Evolutionary conservation across 768 basidiomycete genomes (phyloP).

Genomic region (Serpula lacrymans): DNA sequence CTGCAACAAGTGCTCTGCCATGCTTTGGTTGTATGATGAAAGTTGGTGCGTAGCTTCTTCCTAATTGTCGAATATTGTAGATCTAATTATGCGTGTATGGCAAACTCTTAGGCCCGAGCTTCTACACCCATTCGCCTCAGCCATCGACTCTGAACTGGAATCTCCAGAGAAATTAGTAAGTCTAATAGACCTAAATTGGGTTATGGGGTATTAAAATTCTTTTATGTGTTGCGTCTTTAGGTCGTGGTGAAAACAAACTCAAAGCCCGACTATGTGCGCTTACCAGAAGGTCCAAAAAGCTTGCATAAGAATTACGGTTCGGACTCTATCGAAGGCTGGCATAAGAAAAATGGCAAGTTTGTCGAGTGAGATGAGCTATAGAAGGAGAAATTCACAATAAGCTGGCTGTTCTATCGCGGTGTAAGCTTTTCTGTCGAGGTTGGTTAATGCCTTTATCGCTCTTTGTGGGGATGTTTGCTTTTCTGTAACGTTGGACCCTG

Average conservation of each 20-base stretch:
- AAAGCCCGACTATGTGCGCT: conserved; percentile 57
- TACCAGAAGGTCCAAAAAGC: conserved; percentile 57
- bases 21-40: conserved; percentile 65
- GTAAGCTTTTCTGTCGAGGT: no score
- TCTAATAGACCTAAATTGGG: no score
- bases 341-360: conserved; percentile 48
- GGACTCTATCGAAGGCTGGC: conserved; percentile 56
- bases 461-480: no score
- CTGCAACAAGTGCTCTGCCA: conserved; percentile 58
- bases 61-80: not conserved
- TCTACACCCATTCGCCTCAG: conserved; percentile 67
- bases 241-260: conserved; percentile 44
- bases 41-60: conserved; percentile 39
- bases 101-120: conserved; percentile 55
- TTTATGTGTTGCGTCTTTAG: conserved; percentile 22
- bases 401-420: no score
- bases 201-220: not conserved
- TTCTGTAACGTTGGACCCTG: no score
- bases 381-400: no score
- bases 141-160: conserved; percentile 56
- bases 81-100: no score
- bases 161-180: conserved; percentile 49
- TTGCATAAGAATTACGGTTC: conserved; percentile 41
- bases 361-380: no score
- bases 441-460: no score